Conservation (phyloP, 495 filamentous ascomycete genomes). For the Xylaria bambusicola region DNA sequence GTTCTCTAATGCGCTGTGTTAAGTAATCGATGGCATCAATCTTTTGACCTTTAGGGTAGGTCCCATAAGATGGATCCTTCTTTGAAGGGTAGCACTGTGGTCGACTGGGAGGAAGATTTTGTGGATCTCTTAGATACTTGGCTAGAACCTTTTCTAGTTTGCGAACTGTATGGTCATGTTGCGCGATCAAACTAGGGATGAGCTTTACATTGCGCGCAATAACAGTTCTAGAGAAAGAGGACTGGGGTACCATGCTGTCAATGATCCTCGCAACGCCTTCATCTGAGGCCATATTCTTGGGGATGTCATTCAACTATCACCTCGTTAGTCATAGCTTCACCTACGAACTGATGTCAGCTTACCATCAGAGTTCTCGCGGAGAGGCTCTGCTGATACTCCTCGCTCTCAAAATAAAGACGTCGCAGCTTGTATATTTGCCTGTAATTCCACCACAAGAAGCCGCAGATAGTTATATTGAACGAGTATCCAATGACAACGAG, state of each 20-base stretch:
- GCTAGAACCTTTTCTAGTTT: conserved; percentile 80
- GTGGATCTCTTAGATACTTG: conserved; percentile 85
- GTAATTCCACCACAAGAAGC: conserved; percentile 92
- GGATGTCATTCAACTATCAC: conserved; percentile 78
- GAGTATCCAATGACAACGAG: conserved; percentile 78
- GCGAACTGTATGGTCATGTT: conserved; percentile 79
- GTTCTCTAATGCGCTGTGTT: conserved; percentile 75
- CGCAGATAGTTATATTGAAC: conserved; percentile 73
- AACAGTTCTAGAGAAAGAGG: conserved; percentile 73
- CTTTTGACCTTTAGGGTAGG: conserved; percentile 65
- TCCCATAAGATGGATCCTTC: conserved; percentile 60
- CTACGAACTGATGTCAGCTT: conserved; percentile 20
- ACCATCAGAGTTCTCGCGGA: conserved; percentile 91
- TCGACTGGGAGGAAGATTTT: conserved; percentile 74
- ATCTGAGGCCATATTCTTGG: conserved; percentile 69
- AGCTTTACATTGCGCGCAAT: conserved; percentile 91
- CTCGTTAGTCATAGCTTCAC: conserved; percentile 20
- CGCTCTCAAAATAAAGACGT: conserved; percentile 77
- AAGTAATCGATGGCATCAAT: conserved; percentile 95
- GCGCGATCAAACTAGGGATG: conserved; percentile 77
- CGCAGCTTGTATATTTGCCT: conserved; percentile 67
- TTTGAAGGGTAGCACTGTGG: conserved; percentile 79
- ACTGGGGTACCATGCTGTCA: conserved; percentile 71
- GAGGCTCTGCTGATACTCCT: conserved; percentile 85
- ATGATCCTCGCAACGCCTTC: conserved; percentile 83